Conservation (phyloP, 1,284 basidiomycete species). For the Schizophyllum amplum region DNA sequence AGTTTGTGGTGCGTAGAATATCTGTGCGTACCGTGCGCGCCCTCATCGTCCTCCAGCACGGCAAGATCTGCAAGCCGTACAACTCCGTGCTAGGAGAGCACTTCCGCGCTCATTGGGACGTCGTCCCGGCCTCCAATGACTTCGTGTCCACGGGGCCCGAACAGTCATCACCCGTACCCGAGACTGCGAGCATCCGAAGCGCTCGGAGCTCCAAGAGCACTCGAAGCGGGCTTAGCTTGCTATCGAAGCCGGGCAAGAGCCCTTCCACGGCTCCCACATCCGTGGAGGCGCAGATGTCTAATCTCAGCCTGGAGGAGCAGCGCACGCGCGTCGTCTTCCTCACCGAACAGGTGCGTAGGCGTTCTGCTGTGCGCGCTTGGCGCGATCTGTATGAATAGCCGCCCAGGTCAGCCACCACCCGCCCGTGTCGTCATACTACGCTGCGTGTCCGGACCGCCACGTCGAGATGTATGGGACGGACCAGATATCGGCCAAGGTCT, state of each 20-base stretch:
- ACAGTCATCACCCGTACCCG: conserved; percentile 26
- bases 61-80: conserved; percentile 93
- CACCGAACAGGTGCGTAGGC: conserved; percentile 20
- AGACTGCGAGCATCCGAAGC: conserved; percentile 50
- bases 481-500: conserved; percentile 70
- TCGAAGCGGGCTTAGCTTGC: conserved; percentile 43
- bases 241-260: conserved; percentile 40
- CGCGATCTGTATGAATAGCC: conserved; percentile 38
- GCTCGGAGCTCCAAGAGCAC: conserved; percentile 49
- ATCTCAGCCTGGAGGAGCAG: conserved; percentile 51
- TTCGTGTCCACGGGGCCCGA: conserved; percentile 28
- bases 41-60: conserved; percentile 42
- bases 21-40: not conserved
- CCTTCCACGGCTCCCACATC: conserved; percentile 31
- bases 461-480: conserved; percentile 76
- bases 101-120: conserved; percentile 84
- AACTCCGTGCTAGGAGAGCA: conserved; percentile 92
- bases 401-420: conserved; percentile 96
- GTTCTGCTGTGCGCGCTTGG: not conserved
- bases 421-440: conserved; percentile 85
- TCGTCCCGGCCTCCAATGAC: conserved; percentile 46
- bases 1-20: conserved; percentile 67
- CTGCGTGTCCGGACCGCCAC: conserved; percentile 67
- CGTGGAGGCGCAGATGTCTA: conserved; percentile 34
- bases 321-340: conserved; percentile 50